These are phyloP conservation scores for Rhinocladiella mackenziei DNA, from an alignment of 2,329 filamentous ascomycete species.

Conservation along the genomic window DNA sequence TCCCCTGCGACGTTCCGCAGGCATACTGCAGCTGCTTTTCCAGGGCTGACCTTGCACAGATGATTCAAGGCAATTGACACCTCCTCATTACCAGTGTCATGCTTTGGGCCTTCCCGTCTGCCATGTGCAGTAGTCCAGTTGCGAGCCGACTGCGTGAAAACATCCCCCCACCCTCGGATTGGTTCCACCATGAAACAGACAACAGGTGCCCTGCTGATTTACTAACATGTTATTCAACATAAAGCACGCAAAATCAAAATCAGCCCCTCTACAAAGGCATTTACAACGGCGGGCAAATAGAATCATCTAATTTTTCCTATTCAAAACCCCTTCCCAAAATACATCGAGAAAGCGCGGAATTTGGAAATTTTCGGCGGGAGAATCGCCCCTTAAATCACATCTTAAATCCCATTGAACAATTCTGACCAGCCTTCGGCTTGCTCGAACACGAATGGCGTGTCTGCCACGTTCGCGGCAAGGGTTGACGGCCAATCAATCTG, in stretches of 20 bases:
- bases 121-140: constrained; percentile 17
- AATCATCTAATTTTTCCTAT: too few relatives aligned
- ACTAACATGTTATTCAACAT: neutral
- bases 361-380: constrained; percentile 5
- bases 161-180: constrained; percentile 6
- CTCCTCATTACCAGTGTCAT: constrained; percentile 5
- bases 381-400: neutral
- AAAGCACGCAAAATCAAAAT: neutral
- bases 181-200: neutral
- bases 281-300: too few relatives aligned
- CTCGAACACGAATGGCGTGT: constrained; percentile 9
- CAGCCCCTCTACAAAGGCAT: too few relatives aligned
- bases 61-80: constrained; percentile 8
- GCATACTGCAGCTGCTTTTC: constrained; percentile 17
- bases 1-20: constrained; percentile 23
- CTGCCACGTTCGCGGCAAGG: constrained; percentile 17
- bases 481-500: constrained; percentile 15
- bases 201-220: neutral
- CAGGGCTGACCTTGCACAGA: constrained; percentile 19
- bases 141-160: constrained; percentile 9
- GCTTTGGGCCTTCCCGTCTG: constrained; percentile 10
- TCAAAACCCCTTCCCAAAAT: too few relatives aligned
- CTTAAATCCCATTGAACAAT: neutral
- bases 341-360: too few relatives aligned
- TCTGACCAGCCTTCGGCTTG: constrained; percentile 17